phyloP scores from a whole-genome alignment of 306 rosid species.

The Cyamopsis tetragonoloba region DNA sequence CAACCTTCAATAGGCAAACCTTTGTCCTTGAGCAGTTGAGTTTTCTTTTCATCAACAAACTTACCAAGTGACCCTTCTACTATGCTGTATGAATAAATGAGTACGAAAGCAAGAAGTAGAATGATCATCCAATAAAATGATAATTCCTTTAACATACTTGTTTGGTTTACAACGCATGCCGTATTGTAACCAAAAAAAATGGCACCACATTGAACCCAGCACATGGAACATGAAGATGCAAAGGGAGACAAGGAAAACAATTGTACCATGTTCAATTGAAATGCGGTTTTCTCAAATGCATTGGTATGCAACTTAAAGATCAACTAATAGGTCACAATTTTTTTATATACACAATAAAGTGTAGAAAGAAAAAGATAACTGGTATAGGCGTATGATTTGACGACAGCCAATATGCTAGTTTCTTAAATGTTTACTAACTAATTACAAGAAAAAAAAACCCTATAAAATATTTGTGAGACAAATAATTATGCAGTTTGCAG shows the following conservation, averaged over 20 bases:
- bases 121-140: background rate
- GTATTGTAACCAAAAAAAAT: background rate
- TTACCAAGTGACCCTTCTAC: slow-evolving; percentile 68
- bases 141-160: background rate
- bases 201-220: background rate
- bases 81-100: slow-evolving; percentile 39
- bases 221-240: background rate
- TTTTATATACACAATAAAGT: background rate
- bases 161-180: background rate
- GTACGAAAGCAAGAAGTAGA: slow-evolving; percentile 20
- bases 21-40: slow-evolving; percentile 55
- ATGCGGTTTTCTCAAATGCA: background rate
- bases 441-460: background rate
- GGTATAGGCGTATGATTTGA: background rate
- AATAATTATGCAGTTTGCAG: background rate
- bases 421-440: background rate
- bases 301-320: background rate
- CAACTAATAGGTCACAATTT: background rate
- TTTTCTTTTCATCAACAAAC: slow-evolving; percentile 88
- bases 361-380: background rate
- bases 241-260: background rate
- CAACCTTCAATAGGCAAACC: slow-evolving; percentile 75
- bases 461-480: background rate
- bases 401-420: background rate
- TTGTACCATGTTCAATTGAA: background rate